phyloP scores from a whole-genome alignment of 257 asterid species.

The Penstemon newberryi region DNA sequence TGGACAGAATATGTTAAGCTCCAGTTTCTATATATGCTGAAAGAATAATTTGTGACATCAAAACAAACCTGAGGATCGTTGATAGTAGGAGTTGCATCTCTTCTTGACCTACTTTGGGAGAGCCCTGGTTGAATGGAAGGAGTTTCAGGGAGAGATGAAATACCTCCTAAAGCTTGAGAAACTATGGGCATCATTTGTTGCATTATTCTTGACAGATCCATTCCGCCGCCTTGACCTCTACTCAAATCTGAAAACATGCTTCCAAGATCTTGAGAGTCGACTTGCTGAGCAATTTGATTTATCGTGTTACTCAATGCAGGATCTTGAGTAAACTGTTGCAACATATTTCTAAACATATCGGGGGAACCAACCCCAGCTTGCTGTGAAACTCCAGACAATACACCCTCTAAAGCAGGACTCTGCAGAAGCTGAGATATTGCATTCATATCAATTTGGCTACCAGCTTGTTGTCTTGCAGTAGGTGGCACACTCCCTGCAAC shows the following conservation, averaged over 20 bases:
- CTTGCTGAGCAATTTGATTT: constrained; percentile 88
- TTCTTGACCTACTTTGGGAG: constrained; percentile 33
- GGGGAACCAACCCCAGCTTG: constrained; percentile 95
- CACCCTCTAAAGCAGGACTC: constrained; percentile 70
- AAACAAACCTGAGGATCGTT: constrained; percentile 61
- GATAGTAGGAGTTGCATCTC: constrained; percentile 28
- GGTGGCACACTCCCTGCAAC: constrained; percentile 27
- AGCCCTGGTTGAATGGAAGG: constrained; percentile 35
- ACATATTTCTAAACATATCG: constrained; percentile 74
- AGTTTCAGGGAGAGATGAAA: constrained; percentile 43
- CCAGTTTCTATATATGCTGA: not conserved
- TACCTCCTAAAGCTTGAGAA: constrained; percentile 79
- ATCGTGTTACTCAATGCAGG: constrained; percentile 87
- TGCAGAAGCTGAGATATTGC: constrained; percentile 79
- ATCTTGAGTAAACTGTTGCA: constrained; percentile 77
- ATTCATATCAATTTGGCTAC: constrained; percentile 46
- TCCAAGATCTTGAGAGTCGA: constrained; percentile 72
- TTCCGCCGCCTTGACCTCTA: constrained; percentile 66
- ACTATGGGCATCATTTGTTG: constrained; percentile 99
- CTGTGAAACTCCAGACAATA: constrained; percentile 83
- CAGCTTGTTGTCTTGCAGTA: constrained; percentile 36
- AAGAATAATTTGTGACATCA: too few relatives aligned
- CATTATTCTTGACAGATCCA: constrained; percentile 86
- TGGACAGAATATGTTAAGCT: not conserved
- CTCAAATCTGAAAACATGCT: constrained; percentile 72